Evolutionary conservation across 1,284 basidiomycete genomes (phyloP), one percentile per base, ranked within the genome.

Genomic region (Tilletia horrida): DNA sequence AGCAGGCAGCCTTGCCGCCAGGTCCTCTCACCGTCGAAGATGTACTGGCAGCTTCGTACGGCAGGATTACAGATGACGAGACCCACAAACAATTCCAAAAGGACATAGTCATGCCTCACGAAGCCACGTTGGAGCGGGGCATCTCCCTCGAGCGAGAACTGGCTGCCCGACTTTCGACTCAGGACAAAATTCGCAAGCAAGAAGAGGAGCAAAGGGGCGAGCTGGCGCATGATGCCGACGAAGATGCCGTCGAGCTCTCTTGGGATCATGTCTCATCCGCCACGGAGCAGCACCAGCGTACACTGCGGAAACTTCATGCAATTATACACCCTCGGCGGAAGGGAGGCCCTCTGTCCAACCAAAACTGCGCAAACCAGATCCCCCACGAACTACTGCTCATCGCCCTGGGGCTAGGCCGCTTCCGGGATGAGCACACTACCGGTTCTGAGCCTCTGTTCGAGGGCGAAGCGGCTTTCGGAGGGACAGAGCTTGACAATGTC

Each of bases 371-470:
- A 13, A 21, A 29, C 13, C 44, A 64, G 27, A 63, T 79, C 1
- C 69, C 72, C 2, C 69, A 79, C 48, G 77, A 79, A 63, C 67
- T 79, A 0, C 68, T 78, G 2, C 68, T 79, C 21, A 66, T 79
- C 11, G 76, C 77, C 1, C 67, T 79, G 9, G 77, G 77, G 0
- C 65, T 79, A 2, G 77, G 77, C 4, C 76, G 76, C 63, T 76
- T 68, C 40, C 66, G 77, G 13, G 73, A 75, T 21, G 71, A 74
- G 64, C 75, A 79, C 50, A 76, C 74, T 2, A 44, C 64, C 0
- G 76, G 75, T 23, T 63, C 61, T 13, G 29, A 63, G 61, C 76
- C 75, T 16, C 47, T 78, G 16, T 78, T 75, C 45, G 77, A 79
- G 66, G 72, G 73, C 29, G 77, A 78, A 48, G 67, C 73, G 23